A percentile compares a stretch with the other conserved stretches of the same genome.
Conservation (phyloP, 148 eudicot genomes). For the Salicornia ramosissima region DNA sequence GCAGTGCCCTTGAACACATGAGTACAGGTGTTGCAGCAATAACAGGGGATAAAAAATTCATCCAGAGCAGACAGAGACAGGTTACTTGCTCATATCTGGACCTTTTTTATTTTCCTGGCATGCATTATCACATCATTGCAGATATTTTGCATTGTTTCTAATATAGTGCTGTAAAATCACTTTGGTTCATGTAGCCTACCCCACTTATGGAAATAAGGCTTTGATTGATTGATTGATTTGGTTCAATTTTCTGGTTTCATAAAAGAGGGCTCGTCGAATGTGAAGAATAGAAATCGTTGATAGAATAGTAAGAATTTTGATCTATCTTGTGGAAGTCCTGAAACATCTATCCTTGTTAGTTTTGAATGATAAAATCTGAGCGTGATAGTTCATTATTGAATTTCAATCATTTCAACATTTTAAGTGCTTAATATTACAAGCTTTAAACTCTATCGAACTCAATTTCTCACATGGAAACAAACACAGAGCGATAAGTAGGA, state of each 20-base stretch:
- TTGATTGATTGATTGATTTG: too few relatives aligned
- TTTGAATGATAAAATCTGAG: too few relatives aligned
- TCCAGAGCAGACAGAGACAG: constrained; percentile 91
- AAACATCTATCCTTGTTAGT: too few relatives aligned
- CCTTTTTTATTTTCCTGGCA: neutral
- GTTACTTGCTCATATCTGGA: constrained; percentile 37
- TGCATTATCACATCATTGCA: neutral
- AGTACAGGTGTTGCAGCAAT: constrained; percentile 98
- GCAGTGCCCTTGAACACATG: constrained; percentile 99
- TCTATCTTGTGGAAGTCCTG: too few relatives aligned
- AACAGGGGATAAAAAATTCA: constrained; percentile 96
- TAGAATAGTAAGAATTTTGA: too few relatives aligned
- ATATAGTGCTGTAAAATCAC: neutral
- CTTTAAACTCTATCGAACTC: neutral
- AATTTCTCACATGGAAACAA: neutral
- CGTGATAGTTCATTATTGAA: too few relatives aligned
- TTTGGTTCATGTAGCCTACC: too few relatives aligned
- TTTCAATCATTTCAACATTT: too few relatives aligned
- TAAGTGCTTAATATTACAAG: neutral
- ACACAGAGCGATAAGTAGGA: neutral
- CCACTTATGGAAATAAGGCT: too few relatives aligned
- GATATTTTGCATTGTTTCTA: neutral
- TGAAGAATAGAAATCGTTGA: too few relatives aligned
- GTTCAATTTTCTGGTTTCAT: too few relatives aligned
- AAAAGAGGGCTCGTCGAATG: too few relatives aligned